Percentiles rank a stretch among this genome's conserved stretches.
Conservation (phyloP, 148 eudicot species). For the Rhododendron ferrugineum region DNA sequence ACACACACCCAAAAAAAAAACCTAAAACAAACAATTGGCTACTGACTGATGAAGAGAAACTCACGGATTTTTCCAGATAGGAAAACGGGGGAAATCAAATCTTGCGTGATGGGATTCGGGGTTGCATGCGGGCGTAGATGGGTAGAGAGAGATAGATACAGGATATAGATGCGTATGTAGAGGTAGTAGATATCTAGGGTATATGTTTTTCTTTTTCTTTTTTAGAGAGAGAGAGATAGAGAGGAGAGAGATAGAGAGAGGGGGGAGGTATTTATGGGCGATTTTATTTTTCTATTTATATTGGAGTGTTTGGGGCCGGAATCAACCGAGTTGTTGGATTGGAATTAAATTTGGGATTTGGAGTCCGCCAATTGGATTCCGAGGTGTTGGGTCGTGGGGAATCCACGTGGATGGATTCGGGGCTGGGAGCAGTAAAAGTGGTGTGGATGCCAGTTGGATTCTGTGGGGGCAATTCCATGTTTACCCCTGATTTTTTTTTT, state of each 20-base stretch:
- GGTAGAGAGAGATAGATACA: not conserved
- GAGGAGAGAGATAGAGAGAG: not conserved
- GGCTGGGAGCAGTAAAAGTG: not conserved
- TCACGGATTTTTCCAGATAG: not conserved
- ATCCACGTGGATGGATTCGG: not conserved
- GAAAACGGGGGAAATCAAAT: not conserved
- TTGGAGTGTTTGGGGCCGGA: not conserved
- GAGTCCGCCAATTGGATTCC: constrained; percentile 18
- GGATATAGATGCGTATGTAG: not conserved
- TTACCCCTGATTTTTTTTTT: not conserved
- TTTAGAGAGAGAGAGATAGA: not conserved
- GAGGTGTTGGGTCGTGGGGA: not conserved
- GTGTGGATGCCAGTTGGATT: constrained; percentile 1
- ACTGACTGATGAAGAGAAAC: not conserved
- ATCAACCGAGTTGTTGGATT: constrained; percentile 3
- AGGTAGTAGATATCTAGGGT: not conserved
- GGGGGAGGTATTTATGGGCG: not conserved
- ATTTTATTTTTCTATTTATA: not conserved
- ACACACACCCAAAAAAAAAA: not conserved
- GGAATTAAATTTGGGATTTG: constrained; percentile 9
- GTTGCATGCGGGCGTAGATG: not conserved
- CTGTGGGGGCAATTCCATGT: not conserved
- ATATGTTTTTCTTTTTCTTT: not conserved
- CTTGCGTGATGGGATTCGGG: not conserved
- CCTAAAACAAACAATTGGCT: not conserved